Base-by-base conservation (phyloP, 805 yeast genomes). In the Tetrapisispora namnaoensis region DNA sequence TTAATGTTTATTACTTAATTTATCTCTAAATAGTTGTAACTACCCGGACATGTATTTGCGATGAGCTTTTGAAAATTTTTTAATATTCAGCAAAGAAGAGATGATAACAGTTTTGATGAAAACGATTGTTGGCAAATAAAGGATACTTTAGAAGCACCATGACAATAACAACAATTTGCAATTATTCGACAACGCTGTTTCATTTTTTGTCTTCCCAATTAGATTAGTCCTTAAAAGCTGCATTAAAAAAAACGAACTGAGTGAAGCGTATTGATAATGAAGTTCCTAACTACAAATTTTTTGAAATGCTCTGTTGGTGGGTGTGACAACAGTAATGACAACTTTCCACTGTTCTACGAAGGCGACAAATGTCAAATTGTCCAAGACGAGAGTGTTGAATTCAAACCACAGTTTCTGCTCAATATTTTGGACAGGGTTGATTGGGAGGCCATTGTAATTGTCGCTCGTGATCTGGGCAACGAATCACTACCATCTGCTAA, bases 241-340 rank as follows among this genome's bases (percentile, higher is more conserved):
- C n/a, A n/a, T n/a, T n/a, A n/a, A n/a, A n/a, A n/a, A n/a, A n/a
- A n/a, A n/a, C n/a, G 28, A 24, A 24, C 28, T 24, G 28, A 6
- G 28, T 4, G 28, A 4, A 24, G 28, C 8, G 28, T 24, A 24
- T 24, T 24, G 28, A 24, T 24, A 21, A 91, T 91, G 99, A 91
- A 93, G 70, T 80, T 91, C 60, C 71, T 93, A 27, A 91, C 99
- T n/a, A 86, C 97, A 13, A 93, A 93, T 68, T 93, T 93, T 68
- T 95, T 93, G 53, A 88, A 84, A 64, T 93, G 99, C 68, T 89
- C 98, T 0, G 85, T 88, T 52, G 82, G 83, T 60, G 59, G 80
- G 1, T 93, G 99, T 62, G 88, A 83, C 42, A 70, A 80, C 14
- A 76, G 91, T 6, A 76, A 78, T 14, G 78, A 80, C 6, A 79